These are phyloP conservation scores for Oenanthe sinensis DNA, from an alignment of 129 eudicot genomes.

Conservation along the genomic window DNA sequence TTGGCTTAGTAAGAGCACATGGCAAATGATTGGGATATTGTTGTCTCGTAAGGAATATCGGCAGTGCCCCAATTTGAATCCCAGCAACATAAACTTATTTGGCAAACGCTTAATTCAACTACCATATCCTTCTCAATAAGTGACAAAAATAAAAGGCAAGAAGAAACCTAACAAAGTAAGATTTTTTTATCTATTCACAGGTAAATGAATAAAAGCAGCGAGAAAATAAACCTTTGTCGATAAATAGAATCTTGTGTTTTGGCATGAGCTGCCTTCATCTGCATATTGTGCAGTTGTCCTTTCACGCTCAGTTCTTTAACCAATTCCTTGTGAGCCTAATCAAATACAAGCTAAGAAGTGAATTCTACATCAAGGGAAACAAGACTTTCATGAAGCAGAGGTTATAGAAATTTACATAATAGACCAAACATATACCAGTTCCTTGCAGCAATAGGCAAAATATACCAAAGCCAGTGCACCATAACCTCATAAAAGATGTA, in stretches of 20 bases:
- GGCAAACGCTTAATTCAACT: background rate
- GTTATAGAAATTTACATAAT: background rate
- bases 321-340: constrained; percentile 82
- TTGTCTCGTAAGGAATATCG: background rate
- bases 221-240: constrained; percentile 57
- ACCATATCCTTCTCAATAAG: background rate
- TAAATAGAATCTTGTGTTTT: constrained; percentile 90
- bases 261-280: constrained; percentile 87
- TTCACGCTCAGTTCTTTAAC: constrained; percentile 81
- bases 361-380: background rate
- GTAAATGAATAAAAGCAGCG: background rate
- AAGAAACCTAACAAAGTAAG: background rate
- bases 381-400: background rate
- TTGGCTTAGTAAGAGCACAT: background rate
- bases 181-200: background rate
- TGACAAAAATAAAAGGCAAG: background rate
- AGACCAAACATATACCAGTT: background rate
- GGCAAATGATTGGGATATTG: background rate
- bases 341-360: background rate
- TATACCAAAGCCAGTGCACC: background rate
- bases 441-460: background rate
- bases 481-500: background rate
- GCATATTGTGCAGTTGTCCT: constrained; percentile 90
- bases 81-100: background rate
- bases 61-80: background rate